Conservation (phyloP, 257 asterid species). For the Hygrophila difformis region DNA sequence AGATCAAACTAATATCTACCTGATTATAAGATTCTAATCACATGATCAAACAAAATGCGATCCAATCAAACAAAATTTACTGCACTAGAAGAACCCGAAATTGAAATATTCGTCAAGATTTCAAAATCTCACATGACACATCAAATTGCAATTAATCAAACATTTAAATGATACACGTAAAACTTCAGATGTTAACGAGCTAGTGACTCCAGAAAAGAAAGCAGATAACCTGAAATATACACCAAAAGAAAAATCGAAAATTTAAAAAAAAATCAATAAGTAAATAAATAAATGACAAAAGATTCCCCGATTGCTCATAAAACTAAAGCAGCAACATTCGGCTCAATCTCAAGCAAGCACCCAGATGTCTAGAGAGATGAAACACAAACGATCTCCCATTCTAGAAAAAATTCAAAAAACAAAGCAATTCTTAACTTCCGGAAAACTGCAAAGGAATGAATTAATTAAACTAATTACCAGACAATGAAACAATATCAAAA, state of each 20-base stretch:
- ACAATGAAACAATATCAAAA: conserved; percentile 65
- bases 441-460: not conserved
- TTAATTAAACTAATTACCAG: no score
- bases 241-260: conserved; percentile 7
- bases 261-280: no score
- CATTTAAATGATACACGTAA: not conserved
- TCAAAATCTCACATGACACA: conserved; percentile 2
- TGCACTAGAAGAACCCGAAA: no score
- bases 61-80: conserved; percentile 2
- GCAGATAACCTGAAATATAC: conserved; percentile 7
- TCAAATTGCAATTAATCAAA: conserved; percentile 10
- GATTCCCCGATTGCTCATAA: conserved; percentile 1
- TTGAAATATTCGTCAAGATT: not conserved
- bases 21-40: conserved; percentile 1
- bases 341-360: conserved; percentile 16
- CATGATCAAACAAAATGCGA: not conserved
- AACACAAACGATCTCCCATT: not conserved
- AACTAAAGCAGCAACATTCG: conserved; percentile 9
- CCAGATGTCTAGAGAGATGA: conserved; percentile 13
- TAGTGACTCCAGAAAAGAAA: not conserved
- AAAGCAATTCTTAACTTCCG: not conserved
- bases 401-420: conserved; percentile 1
- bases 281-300: conserved; percentile 10
- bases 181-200: conserved; percentile 1
- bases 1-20: conserved; percentile 7